These are phyloP conservation scores for Naganishia albida DNA, from an alignment of 1,284 basidiomycete genomes.

Conservation along the genomic window DNA sequence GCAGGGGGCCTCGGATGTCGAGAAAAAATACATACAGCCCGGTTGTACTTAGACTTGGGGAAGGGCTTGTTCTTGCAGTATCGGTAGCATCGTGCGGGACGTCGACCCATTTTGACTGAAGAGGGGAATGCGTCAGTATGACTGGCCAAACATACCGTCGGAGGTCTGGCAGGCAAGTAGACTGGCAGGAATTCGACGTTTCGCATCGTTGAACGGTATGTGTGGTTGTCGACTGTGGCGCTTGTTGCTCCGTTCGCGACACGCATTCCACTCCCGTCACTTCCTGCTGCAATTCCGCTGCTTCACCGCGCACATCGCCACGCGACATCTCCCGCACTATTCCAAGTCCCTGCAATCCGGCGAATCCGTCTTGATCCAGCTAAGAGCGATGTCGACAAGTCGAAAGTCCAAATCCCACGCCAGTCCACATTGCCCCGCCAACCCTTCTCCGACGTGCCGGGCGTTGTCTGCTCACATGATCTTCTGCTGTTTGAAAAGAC, in stretches of 20 bases:
- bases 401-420: not conserved
- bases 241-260: too few relatives aligned
- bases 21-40: slow-evolving; percentile 81
- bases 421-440: slow-evolving; percentile 11
- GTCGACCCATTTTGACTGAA: slow-evolving; percentile 75
- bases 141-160: not conserved
- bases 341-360: too few relatives aligned
- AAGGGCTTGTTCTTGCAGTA: slow-evolving; percentile 98
- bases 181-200: not conserved
- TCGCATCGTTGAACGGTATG: not conserved
- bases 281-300: not conserved
- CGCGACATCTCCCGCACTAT: not conserved
- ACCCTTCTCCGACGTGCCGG: not conserved
- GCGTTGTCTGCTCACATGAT: slow-evolving; percentile 15
- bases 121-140: not conserved
- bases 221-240: not conserved
- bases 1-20: not conserved
- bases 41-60: slow-evolving; percentile 90
- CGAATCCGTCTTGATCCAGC: too few relatives aligned
- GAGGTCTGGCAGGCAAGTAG: not conserved
- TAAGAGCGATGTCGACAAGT: too few relatives aligned
- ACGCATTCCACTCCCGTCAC: not conserved
- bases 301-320: too few relatives aligned
- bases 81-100: slow-evolving; percentile 92
- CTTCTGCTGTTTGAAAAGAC: slow-evolving; percentile 21